Base-by-base conservation (phyloP, 208 protist genomes). In the Leishmania mexicana region DNA sequence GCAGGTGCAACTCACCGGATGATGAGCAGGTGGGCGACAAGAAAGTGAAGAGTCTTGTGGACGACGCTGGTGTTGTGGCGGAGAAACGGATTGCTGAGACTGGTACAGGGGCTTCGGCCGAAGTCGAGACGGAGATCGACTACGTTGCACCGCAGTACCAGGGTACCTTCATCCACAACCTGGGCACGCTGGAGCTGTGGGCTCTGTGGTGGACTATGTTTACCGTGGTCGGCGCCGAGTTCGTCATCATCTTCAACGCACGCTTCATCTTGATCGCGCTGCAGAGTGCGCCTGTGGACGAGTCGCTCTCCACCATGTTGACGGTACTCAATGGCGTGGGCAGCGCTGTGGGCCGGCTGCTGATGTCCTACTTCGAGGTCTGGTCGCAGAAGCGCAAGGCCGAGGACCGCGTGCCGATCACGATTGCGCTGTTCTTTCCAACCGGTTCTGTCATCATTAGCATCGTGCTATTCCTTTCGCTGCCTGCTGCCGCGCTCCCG, bases 101-200 rank as follows among this genome's bases (percentile, higher is more conserved):
- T 5, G 31, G 72, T 54, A 28, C 31, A 35, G 13, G 5, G 11
- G 21, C 72, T 24, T 42, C 28, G 72, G 72, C 28, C 7, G 53
- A 60, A 11, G 7, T 85, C 6, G 83, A 78, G 45, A 85, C 76
- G 35, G 87, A 93, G 21, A 68, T 92, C 24, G 90, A 94, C 81
- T 94, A 88, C 81, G 82, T 93, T 68, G 88, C 89, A 2, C 92
- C 92, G 31, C 88, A 92, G 78, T 95, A 93, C 75, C 88, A 87
- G 74, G 83, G 81, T 65, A 79, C 42, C 49, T 95, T 95, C 81
- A 31, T 89, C 40, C 81, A 85, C 28, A 93, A 87, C 79, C 67
- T 89, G 21, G 68, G 54, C 40, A 89, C 83, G 21, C 57, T 86
- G 15, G 75, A 88, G 53, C 42, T 93, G n/a, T 95, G 92, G 92